Evolutionary conservation across 2,329 filamentous ascomycete genomes (phyloP), one percentile per base, ranked within the genome.

Genomic region (Penicillium sp.): DNA sequence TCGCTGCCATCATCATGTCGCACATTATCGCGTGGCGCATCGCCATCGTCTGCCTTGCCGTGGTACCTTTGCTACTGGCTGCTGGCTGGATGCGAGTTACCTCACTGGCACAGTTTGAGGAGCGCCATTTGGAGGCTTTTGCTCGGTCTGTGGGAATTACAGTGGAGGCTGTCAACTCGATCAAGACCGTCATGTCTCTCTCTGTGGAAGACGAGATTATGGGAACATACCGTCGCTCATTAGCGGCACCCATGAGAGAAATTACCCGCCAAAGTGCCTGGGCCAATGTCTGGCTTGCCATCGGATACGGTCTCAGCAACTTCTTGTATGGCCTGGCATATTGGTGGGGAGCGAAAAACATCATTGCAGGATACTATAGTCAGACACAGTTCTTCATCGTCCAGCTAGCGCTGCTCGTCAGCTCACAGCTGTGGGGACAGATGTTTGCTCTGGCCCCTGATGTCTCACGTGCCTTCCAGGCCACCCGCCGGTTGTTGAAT

Each of bases 21-120:
- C 83, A 86, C 53, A 79, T 87, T 38, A 74, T 89, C 38, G 83
- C 83, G 2, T 89, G 85, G 86, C 84, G 80, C 59, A 87, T 89
- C 52, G 84, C 84, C 0, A 68, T 89, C 13, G 85, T 88, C 3
- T 84, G 83, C 46, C 73, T 89, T 8, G 77, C 84, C 0, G 75
- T 80, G 6, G 79, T 87, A 0, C 85, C 85, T 0, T 66, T 88
- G 4, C 75, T 88, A 6, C 72, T 89, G 0, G 81, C 80, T 1
- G 77, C 83, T 0, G 85, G 85, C 0, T 77, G 84, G 55, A 80
- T 88, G 77, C 78, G 84, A 53, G 72, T 88, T 24, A 75, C 53
- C 4, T 76, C 81, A 3, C 74, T 85, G 1, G 76, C 77, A 4
- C 74, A 61, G 64, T 77, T 79, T 17, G 83, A 84, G 52, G 75